Conservation (phyloP, 2,329 filamentous ascomycete genomes). For the Neurospora sp. region DNA sequence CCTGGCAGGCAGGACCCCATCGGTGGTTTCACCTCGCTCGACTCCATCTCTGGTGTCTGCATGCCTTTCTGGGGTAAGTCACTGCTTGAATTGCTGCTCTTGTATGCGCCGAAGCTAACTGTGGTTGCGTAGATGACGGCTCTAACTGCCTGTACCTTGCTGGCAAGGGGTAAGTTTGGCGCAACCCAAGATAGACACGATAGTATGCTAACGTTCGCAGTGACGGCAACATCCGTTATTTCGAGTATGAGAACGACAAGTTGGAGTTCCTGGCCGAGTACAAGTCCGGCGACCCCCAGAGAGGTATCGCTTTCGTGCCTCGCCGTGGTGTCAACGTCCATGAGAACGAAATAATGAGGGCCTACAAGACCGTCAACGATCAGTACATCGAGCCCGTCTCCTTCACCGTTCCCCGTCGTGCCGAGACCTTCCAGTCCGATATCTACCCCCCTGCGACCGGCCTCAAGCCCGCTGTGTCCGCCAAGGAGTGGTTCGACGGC, state of each 20-base stretch:
- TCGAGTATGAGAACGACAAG: constrained; percentile 96
- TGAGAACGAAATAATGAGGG: constrained; percentile 92
- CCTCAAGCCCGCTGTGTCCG: constrained; percentile 67
- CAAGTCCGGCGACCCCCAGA: constrained; percentile 91
- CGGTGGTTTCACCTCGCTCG: constrained; percentile 79
- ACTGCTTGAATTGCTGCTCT: not conserved
- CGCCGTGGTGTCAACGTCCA: constrained; percentile 93
- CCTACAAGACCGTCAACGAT: constrained; percentile 96
- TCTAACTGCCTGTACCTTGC: constrained; percentile 93
- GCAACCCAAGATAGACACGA: not conserved
- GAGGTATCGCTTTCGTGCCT: constrained; percentile 87
- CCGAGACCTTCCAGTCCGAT: constrained; percentile 92
- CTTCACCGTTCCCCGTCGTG: constrained; percentile 88
- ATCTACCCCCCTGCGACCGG: constrained; percentile 86
- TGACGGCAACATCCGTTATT: constrained; percentile 98
- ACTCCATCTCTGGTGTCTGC: constrained; percentile 94
- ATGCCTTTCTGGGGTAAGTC: constrained; percentile 92
- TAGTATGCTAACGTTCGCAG: constrained; percentile 32
- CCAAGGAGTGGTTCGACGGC: constrained; percentile 76
- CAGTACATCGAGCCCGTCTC: constrained; percentile 91
- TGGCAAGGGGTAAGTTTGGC: constrained; percentile 71
- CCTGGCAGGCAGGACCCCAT: constrained; percentile 76
- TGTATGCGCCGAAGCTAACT: constrained; percentile 15
- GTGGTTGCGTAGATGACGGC: constrained; percentile 60
- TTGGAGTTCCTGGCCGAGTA: constrained; percentile 96